These are phyloP conservation scores for Jatropha multifida DNA, from an alignment of 441 rosid genomes.

Conservation along the genomic window DNA sequence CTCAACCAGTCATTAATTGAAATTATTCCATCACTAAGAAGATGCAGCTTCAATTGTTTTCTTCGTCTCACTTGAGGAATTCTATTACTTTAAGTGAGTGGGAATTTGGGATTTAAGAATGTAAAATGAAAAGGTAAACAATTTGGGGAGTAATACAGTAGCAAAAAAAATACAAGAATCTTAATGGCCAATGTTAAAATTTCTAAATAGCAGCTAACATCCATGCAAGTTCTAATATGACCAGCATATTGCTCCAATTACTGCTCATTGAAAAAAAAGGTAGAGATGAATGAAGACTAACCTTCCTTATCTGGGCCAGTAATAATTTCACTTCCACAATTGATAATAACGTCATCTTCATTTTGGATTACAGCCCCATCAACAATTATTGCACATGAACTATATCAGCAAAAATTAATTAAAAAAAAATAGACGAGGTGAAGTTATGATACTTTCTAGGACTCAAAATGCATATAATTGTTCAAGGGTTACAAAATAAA, in stretches of 20 bases:
- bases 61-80: neutral
- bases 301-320: slow-evolving; percentile 65
- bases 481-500: neutral
- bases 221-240: neutral
- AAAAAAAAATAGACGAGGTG: slow-evolving; percentile 3
- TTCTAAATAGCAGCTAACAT: neutral
- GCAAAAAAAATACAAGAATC: neutral
- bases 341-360: slow-evolving; percentile 50
- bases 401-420: slow-evolving; percentile 27
- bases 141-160: neutral
- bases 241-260: neutral
- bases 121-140: neutral
- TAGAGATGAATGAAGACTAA: slow-evolving; percentile 29
- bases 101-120: neutral
- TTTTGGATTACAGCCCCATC: slow-evolving; percentile 49
- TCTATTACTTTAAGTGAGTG: neutral
- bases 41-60: neutral
- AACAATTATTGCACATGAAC: slow-evolving; percentile 64
- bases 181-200: neutral
- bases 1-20: too few species aligned
- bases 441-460: neutral
- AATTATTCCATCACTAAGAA: too few species aligned
- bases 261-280: neutral
- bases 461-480: neutral
- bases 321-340: slow-evolving; percentile 68